phyloP scores from a whole-genome alignment of 495 filamentous ascomycete genomes.

The Penicillium riverlandense region DNA sequence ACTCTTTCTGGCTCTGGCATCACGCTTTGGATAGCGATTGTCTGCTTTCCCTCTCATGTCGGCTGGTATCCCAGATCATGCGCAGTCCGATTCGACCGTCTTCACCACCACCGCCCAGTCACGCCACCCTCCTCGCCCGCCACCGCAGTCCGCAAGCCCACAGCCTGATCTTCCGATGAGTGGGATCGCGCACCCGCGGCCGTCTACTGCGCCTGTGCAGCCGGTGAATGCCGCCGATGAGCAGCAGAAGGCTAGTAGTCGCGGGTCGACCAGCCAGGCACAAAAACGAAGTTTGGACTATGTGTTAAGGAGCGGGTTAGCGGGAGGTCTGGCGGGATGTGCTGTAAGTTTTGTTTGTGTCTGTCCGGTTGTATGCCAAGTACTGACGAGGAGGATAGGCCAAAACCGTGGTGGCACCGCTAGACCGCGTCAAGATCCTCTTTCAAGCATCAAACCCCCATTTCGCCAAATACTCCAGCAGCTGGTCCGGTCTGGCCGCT shows the following conservation, averaged over 20 bases:
- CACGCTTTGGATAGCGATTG: constrained; percentile 11
- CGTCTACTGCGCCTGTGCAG: constrained; percentile 14
- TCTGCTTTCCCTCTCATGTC: constrained; percentile 20
- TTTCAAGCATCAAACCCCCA: constrained; percentile 94
- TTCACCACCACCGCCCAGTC: constrained; percentile 1
- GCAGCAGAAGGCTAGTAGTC: constrained; percentile 4
- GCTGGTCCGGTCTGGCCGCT: constrained; percentile 68
- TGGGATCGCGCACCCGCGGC: constrained; percentile 20
- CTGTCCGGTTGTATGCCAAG: neutral
- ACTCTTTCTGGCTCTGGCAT: constrained; percentile 2
- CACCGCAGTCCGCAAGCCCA: constrained; percentile 9
- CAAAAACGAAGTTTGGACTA: constrained; percentile 77
- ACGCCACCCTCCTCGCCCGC: constrained; percentile 1
- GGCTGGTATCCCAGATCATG: constrained; percentile 24
- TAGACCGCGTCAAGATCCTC: constrained; percentile 97
- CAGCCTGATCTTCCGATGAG: constrained; percentile 27
- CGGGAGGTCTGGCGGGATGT: constrained; percentile 84
- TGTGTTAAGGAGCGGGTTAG: constrained; percentile 69
- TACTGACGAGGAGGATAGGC: constrained; percentile 46
- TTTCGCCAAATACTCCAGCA: constrained; percentile 84
- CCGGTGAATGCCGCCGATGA: too few species aligned
- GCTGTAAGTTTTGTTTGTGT: constrained; percentile 48
- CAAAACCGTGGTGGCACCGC: constrained; percentile 90
- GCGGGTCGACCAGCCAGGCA: constrained; percentile 26
- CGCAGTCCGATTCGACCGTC: constrained; percentile 10